phyloP scores from a whole-genome alignment of 2,329 filamentous ascomycete species.

The Bipolaris victoriae region DNA sequence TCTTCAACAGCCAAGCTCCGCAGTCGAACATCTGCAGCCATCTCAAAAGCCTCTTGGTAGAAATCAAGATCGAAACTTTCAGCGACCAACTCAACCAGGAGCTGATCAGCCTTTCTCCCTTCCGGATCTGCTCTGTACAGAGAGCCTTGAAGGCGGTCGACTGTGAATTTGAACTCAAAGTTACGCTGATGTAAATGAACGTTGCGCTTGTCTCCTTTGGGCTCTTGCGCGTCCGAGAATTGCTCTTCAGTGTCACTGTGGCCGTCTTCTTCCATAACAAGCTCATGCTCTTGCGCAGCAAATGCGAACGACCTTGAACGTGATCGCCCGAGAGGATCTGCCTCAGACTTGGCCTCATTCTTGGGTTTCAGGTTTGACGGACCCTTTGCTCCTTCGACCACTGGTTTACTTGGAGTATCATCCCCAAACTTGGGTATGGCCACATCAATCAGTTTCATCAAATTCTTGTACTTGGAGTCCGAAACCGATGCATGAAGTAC shows the following conservation, averaged over 20 bases:
- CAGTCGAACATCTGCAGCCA: constrained; percentile 89
- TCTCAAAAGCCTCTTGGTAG: constrained; percentile 86
- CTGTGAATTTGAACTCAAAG: constrained; percentile 96
- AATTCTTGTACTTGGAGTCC: constrained; percentile 92
- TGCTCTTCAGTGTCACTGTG: constrained; percentile 67
- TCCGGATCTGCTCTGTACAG: constrained; percentile 86
- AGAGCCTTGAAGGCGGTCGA: constrained; percentile 91
- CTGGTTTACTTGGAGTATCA: constrained; percentile 49
- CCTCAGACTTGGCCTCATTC: constrained; percentile 34
- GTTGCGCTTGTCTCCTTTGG: constrained; percentile 53
- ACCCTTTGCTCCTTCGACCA: constrained; percentile 43
- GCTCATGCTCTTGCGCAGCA: constrained; percentile 71
- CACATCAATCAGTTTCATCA: constrained; percentile 96
- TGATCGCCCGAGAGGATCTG: constrained; percentile 55
- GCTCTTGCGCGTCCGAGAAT: constrained; percentile 71
- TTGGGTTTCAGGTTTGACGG: constrained; percentile 48
- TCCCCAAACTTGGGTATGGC: constrained; percentile 83
- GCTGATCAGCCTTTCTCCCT: constrained; percentile 73
- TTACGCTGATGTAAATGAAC: constrained; percentile 80
- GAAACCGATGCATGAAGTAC: constrained; percentile 91
- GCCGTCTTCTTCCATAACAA: constrained; percentile 76
- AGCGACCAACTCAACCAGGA: constrained; percentile 89
- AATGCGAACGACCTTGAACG: constrained; percentile 78
- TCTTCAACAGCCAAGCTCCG: constrained; percentile 90
- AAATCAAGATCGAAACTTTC: constrained; percentile 88